Conservation (phyloP, 306 rosid genomes). For the Cercis canadensis region DNA sequence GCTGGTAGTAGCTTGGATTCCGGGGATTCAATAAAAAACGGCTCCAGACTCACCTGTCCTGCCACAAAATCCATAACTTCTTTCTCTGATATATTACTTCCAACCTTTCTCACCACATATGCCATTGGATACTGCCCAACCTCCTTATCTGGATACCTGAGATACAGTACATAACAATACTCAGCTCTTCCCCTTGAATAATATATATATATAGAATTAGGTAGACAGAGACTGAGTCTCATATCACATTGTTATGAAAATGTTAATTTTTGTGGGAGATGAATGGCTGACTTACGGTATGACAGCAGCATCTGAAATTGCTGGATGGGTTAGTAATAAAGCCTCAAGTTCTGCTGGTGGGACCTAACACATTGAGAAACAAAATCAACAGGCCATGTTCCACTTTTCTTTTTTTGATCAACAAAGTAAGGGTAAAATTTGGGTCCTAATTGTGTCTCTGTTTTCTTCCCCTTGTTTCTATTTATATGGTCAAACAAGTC, state of each 20-base stretch:
- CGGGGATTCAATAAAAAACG: too few species aligned
- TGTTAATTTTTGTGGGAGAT: not conserved
- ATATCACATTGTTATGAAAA: too few species aligned
- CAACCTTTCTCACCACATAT: constrained; percentile 74
- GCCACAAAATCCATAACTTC: constrained; percentile 77
- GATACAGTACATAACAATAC: not conserved
- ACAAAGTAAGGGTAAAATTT: too few species aligned
- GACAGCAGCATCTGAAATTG: constrained; percentile 83
- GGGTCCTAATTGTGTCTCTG: too few species aligned
- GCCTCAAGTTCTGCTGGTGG: constrained; percentile 98
- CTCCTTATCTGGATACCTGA: constrained; percentile 82
- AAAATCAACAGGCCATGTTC: not conserved
- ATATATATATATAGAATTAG: not conserved
- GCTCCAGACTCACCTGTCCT: constrained; percentile 56
- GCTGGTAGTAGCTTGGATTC: too few species aligned
- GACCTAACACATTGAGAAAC: constrained; percentile 49
- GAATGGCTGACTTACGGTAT: constrained; percentile 71
- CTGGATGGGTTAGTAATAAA: constrained; percentile 75
- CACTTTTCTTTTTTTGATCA: not conserved
- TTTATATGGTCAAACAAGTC: too few species aligned
- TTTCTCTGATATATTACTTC: constrained; percentile 56
- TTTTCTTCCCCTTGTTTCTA: too few species aligned
- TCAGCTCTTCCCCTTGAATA: not conserved
- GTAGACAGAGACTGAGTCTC: not conserved
- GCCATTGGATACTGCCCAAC: constrained; percentile 92